Evolutionary conservation across 2,329 filamentous ascomycete genomes (phyloP), one percentile per base, ranked within the genome.

Genomic region (Acephala macrosclerotiorum): DNA sequence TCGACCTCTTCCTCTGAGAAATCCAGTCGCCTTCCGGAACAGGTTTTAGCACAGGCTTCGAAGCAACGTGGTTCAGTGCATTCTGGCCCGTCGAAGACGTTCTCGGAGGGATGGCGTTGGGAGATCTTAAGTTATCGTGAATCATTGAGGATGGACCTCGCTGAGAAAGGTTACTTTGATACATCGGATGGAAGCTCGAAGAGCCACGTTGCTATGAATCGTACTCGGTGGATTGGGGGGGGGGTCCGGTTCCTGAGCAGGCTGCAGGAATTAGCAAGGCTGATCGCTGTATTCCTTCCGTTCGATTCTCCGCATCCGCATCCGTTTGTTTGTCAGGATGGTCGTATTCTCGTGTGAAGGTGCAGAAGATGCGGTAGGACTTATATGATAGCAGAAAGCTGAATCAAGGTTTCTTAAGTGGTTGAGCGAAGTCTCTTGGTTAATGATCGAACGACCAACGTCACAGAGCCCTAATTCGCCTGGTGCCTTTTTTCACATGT

Each of bases 91-190:
- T 88, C 0, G 90, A 92, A 63, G 91, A 93, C 55, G 89, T 93
- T 68, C 91, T 86, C 2, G 89, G 89, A 22, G 92, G 91, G 63
- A 94, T 93, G 42, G 84, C 83, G 77, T 87, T 89, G 61, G 89
- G 89, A n/a, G 84, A 86, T n/a, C 62, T 67, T 9, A 73, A 68
- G 58, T 61, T 70, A 29, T 76, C 71, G 40, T 70, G 68, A 20
- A 62, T 35, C 68, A 70, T 74, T 26, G 58, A 70, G 40, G 65
- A 64, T 42, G 70, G 56, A 16, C 61, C 64, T 66, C 59, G 26
- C 14, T 59, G 62, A 40, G 69, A 66, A 49, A 65, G 63, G 57
- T 66, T 68, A 61, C 65, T 66, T 40, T 66, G 68, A 61, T 68
- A 69, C 65, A 69, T 69, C 33, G 49, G 58, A 25, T 58, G 36